These are phyloP conservation scores for Bondarzewia mesenterica DNA, from an alignment of 1,284 basidiomycete genomes.

Conservation along the genomic window DNA sequence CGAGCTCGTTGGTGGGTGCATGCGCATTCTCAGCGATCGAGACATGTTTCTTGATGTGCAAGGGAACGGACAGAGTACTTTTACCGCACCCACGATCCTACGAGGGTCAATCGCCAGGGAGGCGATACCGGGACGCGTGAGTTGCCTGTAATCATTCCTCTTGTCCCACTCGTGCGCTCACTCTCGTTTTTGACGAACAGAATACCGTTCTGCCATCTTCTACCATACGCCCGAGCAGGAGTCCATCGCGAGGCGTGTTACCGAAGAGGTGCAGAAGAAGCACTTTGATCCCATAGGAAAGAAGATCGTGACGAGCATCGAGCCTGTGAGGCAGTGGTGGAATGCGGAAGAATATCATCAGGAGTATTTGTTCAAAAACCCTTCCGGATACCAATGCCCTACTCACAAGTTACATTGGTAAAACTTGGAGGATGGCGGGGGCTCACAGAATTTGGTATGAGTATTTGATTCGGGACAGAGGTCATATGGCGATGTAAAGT, in stretches of 20 bases:
- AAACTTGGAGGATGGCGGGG: constrained; percentile 1
- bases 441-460: neutral
- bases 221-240: constrained; percentile 73
- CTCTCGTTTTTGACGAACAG: constrained; percentile 28
- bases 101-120: constrained; percentile 75
- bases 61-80: constrained; percentile 64
- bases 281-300: constrained; percentile 69
- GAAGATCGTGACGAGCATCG: constrained; percentile 76
- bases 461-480: neutral
- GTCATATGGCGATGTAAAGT: no score
- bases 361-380: constrained; percentile 70
- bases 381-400: constrained; percentile 48
- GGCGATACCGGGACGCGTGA: constrained; percentile 70
- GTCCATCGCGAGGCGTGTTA: constrained; percentile 70
- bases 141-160: constrained; percentile 25
- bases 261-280: constrained; percentile 79
- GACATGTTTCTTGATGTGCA: neutral
- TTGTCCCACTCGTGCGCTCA: constrained; percentile 1
- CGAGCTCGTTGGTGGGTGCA: constrained; percentile 67
- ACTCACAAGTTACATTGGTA: constrained; percentile 47
- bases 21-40: neutral
- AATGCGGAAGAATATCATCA: constrained; percentile 86
- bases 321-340: constrained; percentile 65
- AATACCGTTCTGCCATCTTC: constrained; percentile 94
- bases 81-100: constrained; percentile 93